These are phyloP conservation scores for Lentinula sp. DNA, from an alignment of 768 basidiomycete genomes.

Conservation along the genomic window DNA sequence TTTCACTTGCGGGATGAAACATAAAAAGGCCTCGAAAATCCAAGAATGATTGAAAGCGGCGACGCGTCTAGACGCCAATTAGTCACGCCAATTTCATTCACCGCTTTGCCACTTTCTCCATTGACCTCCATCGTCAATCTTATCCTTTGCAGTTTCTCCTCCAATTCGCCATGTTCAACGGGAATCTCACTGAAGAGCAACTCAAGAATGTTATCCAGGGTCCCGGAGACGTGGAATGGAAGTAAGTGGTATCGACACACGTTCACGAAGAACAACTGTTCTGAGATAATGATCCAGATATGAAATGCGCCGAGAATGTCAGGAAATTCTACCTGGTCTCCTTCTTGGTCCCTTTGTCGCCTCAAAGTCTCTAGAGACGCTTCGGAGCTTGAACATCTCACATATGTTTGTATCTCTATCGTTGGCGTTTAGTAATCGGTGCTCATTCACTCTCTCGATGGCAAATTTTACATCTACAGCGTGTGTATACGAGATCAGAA, in stretches of 20 bases:
- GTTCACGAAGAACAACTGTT: not conserved
- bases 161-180: not conserved
- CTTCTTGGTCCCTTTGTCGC: conserved; percentile 85
- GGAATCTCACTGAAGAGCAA: conserved; percentile 28
- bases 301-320: conserved; percentile 93
- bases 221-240: conserved; percentile 81
- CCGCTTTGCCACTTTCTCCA: not conserved
- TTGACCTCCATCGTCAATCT: not conserved
- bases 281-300: conserved; percentile 43
- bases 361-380: conserved; percentile 72
- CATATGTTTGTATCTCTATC: conserved; percentile 56
- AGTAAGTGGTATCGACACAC: conserved; percentile 33
- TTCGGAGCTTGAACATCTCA: conserved; percentile 62
- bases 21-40: not conserved
- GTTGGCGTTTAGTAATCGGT: not conserved
- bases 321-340: conserved; percentile 82
- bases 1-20: not conserved
- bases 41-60: not conserved
- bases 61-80: not conserved
- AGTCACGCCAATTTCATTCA: conserved; percentile 1
- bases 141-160: not conserved
- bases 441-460: conserved; percentile 12
- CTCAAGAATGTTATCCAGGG: conserved; percentile 67
- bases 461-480: conserved; percentile 28
- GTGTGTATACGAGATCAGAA: conserved; percentile 87